Conservation (phyloP, 768 basidiomycete species). For the Boletus huronensis region DNA sequence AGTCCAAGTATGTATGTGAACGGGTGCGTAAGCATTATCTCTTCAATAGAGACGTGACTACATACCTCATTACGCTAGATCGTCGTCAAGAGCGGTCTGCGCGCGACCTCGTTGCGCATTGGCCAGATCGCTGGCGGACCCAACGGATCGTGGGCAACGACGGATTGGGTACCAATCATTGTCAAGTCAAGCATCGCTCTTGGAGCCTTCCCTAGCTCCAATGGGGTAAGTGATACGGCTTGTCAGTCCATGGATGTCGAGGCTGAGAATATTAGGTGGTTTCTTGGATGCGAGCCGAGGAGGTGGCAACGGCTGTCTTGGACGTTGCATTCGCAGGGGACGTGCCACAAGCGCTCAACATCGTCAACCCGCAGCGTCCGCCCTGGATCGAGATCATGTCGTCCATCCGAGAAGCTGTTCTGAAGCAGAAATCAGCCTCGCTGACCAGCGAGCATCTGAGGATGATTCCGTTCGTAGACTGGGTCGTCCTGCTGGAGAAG, state of each 20-base stretch:
- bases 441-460: constrained; percentile 10
- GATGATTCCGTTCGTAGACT: constrained; percentile 27
- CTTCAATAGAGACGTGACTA: neutral
- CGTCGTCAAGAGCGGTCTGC: constrained; percentile 24
- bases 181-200: constrained; percentile 31
- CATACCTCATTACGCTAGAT: constrained; percentile 12
- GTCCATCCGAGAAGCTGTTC: constrained; percentile 17
- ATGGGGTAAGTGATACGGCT: constrained; percentile 28
- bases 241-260: neutral
- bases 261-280: constrained; percentile 15
- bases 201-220: constrained; percentile 31
- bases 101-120: constrained; percentile 27
- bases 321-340: constrained; percentile 31
- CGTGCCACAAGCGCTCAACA: constrained; percentile 29
- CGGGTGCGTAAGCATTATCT: constrained; percentile 26
- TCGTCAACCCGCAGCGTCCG: constrained; percentile 37
- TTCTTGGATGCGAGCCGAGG: constrained; percentile 38
- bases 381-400: constrained; percentile 29
- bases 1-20: constrained; percentile 38
- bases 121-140: constrained; percentile 34
- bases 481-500: constrained; percentile 29
- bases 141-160: constrained; percentile 34
- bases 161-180: constrained; percentile 36
- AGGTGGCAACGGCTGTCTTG: constrained; percentile 31
- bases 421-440: constrained; percentile 9